phyloP scores from a whole-genome alignment of 2,329 filamentous ascomycete species.

The Fusarium phyllophilum region DNA sequence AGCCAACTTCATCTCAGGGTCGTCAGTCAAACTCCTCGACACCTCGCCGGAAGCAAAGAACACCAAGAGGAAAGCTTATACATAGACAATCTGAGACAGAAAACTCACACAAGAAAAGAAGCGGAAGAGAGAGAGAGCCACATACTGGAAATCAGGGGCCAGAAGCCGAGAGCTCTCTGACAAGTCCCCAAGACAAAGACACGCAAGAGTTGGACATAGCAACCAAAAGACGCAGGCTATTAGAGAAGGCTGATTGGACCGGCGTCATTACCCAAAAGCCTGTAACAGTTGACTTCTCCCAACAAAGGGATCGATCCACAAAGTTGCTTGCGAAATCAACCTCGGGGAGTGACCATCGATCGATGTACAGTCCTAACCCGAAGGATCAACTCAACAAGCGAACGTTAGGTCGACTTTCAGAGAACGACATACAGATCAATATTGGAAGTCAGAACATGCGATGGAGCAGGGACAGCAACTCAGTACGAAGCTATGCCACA shows the following conservation, averaged over 20 bases:
- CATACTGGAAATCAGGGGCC: neutral
- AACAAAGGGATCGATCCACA: neutral
- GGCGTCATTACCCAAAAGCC: constrained; percentile 48
- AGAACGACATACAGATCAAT: constrained; percentile 38
- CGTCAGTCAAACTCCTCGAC: neutral
- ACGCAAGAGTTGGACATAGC: constrained; percentile 21
- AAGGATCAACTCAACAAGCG: neutral
- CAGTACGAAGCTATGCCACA: constrained; percentile 37
- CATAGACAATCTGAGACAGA: neutral
- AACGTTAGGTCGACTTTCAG: neutral
- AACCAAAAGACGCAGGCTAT: constrained; percentile 40
- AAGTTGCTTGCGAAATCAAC: neutral
- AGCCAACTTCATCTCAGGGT: neutral
- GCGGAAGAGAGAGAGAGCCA: neutral
- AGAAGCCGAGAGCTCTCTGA: neutral
- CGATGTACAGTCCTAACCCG: neutral
- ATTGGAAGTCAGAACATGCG: constrained; percentile 45
- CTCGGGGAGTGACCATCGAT: neutral
- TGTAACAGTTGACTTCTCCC: constrained; percentile 35
- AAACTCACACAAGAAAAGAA: too few relatives aligned
- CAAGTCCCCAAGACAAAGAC: neutral
- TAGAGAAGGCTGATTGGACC: constrained; percentile 47
- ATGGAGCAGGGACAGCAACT: constrained; percentile 45
- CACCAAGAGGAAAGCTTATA: constrained; percentile 18
- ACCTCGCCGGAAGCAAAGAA: constrained; percentile 10